Evolutionary conservation across 352 stramenopile genomes (phyloP), one percentile per base, ranked within the genome.

Genomic region (Pythium coloratum): DNA sequence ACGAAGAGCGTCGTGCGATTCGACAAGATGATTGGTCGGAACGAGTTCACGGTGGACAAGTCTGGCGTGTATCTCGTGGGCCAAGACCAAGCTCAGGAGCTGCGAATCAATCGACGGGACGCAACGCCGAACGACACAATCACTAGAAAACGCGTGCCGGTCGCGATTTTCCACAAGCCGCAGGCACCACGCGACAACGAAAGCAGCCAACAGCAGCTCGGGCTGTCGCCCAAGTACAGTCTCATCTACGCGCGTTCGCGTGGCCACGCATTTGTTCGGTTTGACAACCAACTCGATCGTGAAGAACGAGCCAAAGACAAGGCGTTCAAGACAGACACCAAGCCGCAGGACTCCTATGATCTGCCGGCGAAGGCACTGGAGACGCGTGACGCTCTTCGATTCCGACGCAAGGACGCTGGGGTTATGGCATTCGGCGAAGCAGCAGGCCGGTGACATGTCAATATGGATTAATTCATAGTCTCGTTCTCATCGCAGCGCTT

Each of bases 221-320:
- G 42, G 26, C 30, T 66, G 50, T 66, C 60, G 36, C 60, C 60
- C 20, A 59, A 66, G 38, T 66, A 55, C 30, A 33, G 7, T 10
- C 60, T 66, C n/a, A 7, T 60, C 3, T 7, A 60, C 2, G 6
- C 33, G 16, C 60, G 60, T 16, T 32, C 51, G 5, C 24, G 50
- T 6, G 60, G 60, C 38, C 50, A 60, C 38, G 36, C 34, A 9
- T 66, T 59, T 34, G 9, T 66, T 36, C 18, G 20, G 4, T 66
- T 66, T 36, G 60, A 55, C 32, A 66, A 55, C 28, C 60, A 66
- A 32, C 38, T 66, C 0, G 60, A 59, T 10, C 60, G 60, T 8
- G 49, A 42, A 24, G 60, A 59, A 26, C 50, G 60, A 42, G 49
- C 60, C n/a, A 59, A 47, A 32, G 18, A 30, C 33, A 66, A 66